Base-by-base conservation (phyloP, 1,284 basidiomycete species). In the Tylopilus microsporus region DNA sequence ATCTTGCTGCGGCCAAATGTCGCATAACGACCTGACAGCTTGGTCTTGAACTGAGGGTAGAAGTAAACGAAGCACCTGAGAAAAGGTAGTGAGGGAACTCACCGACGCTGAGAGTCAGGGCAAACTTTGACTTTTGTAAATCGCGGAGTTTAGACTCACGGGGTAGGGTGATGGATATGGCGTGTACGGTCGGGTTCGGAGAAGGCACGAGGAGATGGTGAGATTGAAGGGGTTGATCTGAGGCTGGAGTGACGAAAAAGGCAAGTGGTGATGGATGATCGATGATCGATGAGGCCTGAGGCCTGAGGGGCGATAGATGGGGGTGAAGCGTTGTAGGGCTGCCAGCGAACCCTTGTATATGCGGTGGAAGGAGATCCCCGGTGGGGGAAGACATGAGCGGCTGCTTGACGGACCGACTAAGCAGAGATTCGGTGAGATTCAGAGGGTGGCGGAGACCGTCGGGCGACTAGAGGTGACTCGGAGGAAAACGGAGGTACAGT, bases 1-100 rank as follows among this genome's bases (percentile, higher is more conserved):
- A 66, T 86, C 82, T 66, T 89, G 82, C 3, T 83, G 82, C 51
- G 77, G 83, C 88, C 88, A 90, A 71, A 88, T 86, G 64, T 90
- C 85, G 68, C 80, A 83, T 56, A 90, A 71, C 8, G 81, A 84
- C 68, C 85, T 86, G 60, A 90, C 82, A 48, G 88, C 83, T 82
- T 89, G 85, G 77, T 90, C 87, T 90, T 49, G 62, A 48, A 25
- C 25, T 25, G 25, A 25, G 49, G 57, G 65, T 56, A 53, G 16
- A 56, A 61, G 60, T 66, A 56, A 65, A 66, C 65, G 55, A 58
- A 54, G 45, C 57, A 54, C 58, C 4, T 36, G 34, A 36, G 34
- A 36, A 36, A 36, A 62, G 48, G 59, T 15, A 15, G 41, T 41
- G 37, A 57, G 15, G 55, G 18, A 25, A 79, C 86, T 76, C 70